Evolutionary conservation across 768 basidiomycete species (phyloP).

Genomic region (Polyporus arcularius): DNA sequence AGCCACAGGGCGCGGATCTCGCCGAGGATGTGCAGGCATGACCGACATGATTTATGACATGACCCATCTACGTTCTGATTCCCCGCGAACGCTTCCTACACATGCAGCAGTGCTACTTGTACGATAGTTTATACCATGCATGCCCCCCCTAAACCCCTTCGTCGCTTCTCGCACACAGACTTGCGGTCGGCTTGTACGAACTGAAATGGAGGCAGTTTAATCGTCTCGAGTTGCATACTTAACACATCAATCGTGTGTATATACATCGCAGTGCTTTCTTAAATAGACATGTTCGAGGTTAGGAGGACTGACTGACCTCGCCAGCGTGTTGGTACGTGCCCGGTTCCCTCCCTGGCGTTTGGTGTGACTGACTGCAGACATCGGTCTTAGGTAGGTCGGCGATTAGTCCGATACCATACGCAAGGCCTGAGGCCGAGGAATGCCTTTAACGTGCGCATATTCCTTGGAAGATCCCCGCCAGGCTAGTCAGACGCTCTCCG

Average conservation of each 20-base stretch:
- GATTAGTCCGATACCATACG: too few species aligned
- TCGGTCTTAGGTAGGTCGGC: too few species aligned
- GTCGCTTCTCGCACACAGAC: constrained; percentile 10
- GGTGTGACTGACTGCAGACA: too few species aligned
- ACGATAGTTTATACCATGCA: constrained; percentile 13
- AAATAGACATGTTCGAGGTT: background rate
- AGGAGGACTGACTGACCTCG: background rate
- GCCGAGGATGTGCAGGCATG: constrained; percentile 6
- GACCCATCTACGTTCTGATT: background rate
- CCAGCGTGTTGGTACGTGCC: too few species aligned
- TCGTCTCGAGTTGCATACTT: constrained; percentile 1
- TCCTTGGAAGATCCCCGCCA: too few species aligned
- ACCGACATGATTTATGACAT: constrained; percentile 3
- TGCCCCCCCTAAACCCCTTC: background rate
- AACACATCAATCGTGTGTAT: background rate
- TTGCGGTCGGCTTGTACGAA: constrained; percentile 8
- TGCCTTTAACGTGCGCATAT: too few species aligned
- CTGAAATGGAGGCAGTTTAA: constrained; percentile 5
- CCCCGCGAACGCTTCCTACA: background rate
- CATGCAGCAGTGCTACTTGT: background rate
- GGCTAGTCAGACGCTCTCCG: too few species aligned
- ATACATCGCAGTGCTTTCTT: constrained; percentile 6
- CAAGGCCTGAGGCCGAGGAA: too few species aligned
- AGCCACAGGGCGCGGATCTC: background rate
- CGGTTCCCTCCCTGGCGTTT: too few species aligned